Conservation (phyloP, 805 yeast genomes). For the Candida methanosorbosa region DNA sequence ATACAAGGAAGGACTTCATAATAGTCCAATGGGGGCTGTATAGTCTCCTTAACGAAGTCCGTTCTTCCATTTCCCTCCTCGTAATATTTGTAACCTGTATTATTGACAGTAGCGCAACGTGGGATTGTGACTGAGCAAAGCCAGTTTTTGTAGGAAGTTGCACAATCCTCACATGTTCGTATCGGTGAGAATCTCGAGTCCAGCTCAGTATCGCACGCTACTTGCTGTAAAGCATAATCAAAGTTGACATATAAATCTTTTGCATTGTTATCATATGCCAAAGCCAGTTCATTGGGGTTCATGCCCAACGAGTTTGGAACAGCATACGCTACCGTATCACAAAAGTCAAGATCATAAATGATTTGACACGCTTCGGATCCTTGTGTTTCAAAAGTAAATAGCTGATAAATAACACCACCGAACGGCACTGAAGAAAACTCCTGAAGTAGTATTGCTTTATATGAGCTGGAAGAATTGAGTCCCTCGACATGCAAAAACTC, state of each 20-base stretch:
- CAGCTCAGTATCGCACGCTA: constrained; percentile 62
- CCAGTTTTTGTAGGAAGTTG: constrained; percentile 71
- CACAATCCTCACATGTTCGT: constrained; percentile 66
- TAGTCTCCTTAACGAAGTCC: constrained; percentile 39
- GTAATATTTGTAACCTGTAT: constrained; percentile 37
- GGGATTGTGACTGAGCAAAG: constrained; percentile 85
- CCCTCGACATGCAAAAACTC: constrained; percentile 55
- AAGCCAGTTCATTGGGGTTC: constrained; percentile 20
- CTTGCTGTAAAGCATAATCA: constrained; percentile 63
- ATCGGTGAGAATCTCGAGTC: constrained; percentile 71
- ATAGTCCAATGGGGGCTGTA: constrained; percentile 50
- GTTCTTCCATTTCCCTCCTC: constrained; percentile 49
- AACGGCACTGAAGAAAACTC: constrained; percentile 26
- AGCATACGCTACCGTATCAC: constrained; percentile 76
- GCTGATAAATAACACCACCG: constrained; percentile 60
- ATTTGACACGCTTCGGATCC: constrained; percentile 55
- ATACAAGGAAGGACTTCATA: constrained; percentile 84
- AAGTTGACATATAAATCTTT: constrained; percentile 50
- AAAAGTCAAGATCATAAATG: constrained; percentile 67
- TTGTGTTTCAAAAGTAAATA: constrained; percentile 50
- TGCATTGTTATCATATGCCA: constrained; percentile 59
- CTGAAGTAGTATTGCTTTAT: constrained; percentile 55
- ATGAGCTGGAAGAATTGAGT: constrained; percentile 50
- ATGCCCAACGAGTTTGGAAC: constrained; percentile 47
- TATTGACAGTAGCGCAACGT: constrained; percentile 55